Conservation (phyloP, 116 monocot genomes). For the Posidonia oceanica region DNA sequence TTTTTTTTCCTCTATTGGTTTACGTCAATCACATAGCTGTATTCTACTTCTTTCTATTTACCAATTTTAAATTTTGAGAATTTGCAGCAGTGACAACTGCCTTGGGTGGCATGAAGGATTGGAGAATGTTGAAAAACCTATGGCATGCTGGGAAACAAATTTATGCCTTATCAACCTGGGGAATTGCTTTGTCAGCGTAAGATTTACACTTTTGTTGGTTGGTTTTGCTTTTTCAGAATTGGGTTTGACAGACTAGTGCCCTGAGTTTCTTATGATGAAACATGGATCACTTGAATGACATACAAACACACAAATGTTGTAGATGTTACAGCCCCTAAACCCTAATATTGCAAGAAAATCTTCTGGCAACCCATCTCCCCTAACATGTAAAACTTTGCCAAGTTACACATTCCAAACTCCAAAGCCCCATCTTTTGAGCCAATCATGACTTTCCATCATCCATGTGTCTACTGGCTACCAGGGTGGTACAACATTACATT, state of each 20-base stretch:
- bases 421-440: too few relatives aligned
- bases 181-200: conserved; percentile 68
- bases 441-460: too few relatives aligned
- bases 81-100: conserved; percentile 52
- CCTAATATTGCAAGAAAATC: too few relatives aligned
- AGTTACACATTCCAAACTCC: too few relatives aligned
- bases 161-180: conserved; percentile 63
- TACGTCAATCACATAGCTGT: background rate
- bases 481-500: too few relatives aligned
- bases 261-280: background rate
- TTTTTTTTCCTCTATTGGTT: background rate
- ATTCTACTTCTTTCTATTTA: background rate
- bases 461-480: too few relatives aligned
- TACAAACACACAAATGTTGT: too few relatives aligned
- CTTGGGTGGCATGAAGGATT: conserved; percentile 33
- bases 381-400: too few relatives aligned
- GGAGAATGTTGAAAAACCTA: conserved; percentile 31
- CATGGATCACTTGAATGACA: too few relatives aligned
- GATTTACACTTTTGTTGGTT: background rate
- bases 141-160: conserved; percentile 75
- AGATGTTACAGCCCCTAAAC: too few relatives aligned
- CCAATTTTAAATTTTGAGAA: background rate
- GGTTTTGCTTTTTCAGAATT: background rate
- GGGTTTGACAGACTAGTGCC: background rate
- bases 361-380: too few relatives aligned